Conservation (phyloP, 495 filamentous ascomycete species). For the Tirmania nivea region DNA sequence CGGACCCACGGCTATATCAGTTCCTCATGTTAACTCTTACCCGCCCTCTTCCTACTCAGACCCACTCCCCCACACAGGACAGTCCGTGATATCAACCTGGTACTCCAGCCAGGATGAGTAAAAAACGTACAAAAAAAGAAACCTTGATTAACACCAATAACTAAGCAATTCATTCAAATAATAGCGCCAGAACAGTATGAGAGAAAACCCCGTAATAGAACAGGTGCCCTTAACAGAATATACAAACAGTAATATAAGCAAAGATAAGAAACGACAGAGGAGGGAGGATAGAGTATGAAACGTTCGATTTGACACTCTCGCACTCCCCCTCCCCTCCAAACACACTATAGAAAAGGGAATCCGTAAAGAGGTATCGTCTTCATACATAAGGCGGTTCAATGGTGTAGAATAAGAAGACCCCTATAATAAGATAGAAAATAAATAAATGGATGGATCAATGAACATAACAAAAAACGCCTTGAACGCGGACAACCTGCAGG, state of each 20-base stretch:
- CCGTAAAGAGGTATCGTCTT: conserved; percentile 9
- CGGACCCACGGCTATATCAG: too few relatives aligned
- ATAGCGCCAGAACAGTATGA: background rate
- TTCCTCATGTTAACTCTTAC: too few relatives aligned
- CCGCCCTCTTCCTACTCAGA: too few relatives aligned
- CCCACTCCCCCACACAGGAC: too few relatives aligned
- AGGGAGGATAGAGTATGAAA: background rate
- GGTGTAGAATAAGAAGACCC: conserved; percentile 6
- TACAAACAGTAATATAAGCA: conserved; percentile 1
- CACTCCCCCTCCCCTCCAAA: too few relatives aligned
- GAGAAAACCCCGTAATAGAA: background rate
- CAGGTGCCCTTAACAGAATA: conserved; percentile 4
- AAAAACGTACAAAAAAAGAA: too few relatives aligned
- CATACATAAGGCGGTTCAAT: conserved; percentile 9
- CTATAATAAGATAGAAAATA: conserved; percentile 4
- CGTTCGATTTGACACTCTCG: background rate
- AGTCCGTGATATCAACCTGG: too few relatives aligned
- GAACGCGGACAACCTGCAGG: too few relatives aligned
- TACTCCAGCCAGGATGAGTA: too few relatives aligned
- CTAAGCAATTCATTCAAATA: background rate
- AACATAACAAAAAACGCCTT: background rate
- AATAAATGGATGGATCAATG: conserved; percentile 4
- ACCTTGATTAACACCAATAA: too few relatives aligned
- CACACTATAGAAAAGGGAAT: conserved; percentile 1
- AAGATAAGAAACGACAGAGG: conserved; percentile 2